Conservation (phyloP, 2,329 filamentous ascomycete species). For the Cladosporium sp. region DNA sequence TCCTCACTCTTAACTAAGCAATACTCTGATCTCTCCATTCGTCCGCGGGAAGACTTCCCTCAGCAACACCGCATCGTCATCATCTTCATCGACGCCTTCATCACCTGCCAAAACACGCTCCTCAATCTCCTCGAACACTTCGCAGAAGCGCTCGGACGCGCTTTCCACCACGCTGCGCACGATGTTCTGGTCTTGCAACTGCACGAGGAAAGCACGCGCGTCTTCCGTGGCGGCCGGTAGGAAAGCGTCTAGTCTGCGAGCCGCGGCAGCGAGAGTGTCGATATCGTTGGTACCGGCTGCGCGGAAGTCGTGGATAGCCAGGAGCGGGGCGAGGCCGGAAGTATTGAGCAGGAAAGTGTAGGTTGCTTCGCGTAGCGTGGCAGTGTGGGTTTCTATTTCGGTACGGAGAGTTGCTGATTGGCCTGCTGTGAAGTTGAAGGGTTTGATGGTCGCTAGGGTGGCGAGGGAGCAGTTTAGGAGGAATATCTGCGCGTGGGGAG, state of each 20-base stretch:
- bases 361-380: constrained; percentile 60
- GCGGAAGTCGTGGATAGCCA: constrained; percentile 35
- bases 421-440: constrained; percentile 59
- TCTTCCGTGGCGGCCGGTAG: constrained; percentile 92
- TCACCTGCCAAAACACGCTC: constrained; percentile 61
- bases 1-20: constrained; percentile 54
- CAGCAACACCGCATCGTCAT: constrained; percentile 43
- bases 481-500: constrained; percentile 68
- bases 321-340: constrained; percentile 66
- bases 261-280: constrained; percentile 61
- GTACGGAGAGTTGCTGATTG: constrained; percentile 42
- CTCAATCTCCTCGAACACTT: constrained; percentile 76
- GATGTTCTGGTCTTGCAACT: constrained; percentile 70
- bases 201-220: constrained; percentile 76
- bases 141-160: constrained; percentile 80
- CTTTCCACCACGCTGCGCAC: constrained; percentile 77
- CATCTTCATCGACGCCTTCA: constrained; percentile 45
- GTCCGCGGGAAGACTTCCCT: constrained; percentile 65
- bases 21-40: constrained; percentile 63
- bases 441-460: constrained; percentile 57
- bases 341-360: constrained; percentile 67
- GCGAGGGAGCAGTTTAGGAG: constrained; percentile 70
- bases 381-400: constrained; percentile 35
- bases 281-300: neutral
- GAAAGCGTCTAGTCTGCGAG: constrained; percentile 83